Evolutionary conservation across 2,329 filamentous ascomycete species (phyloP), one percentile per base, ranked within the genome.

Genomic region (Botrytis paeoniae): DNA sequence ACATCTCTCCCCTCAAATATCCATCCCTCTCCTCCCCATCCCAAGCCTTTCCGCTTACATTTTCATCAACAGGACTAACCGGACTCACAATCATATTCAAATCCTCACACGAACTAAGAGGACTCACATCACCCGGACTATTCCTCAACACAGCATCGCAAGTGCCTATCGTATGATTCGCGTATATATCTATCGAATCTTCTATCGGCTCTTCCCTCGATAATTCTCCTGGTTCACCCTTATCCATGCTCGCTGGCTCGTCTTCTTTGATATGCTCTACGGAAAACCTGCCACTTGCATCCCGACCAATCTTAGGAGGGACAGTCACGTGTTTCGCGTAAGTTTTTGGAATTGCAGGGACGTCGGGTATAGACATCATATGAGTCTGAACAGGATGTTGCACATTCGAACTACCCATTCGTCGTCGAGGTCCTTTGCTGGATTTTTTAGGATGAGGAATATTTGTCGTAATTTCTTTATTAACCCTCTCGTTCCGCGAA

Each of bases 221-320:
- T 35, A 60, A 3, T 48, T 37, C 8, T 32, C 12, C 48, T 3
- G 1, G 3, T n/a, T 20, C 25, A 7, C 18, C 4, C 29, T 25
- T 20, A 32, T 41, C 37, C 18, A 20, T 6, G 10, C 20, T 32
- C 14, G 7, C n/a, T 5, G 10, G 5, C 39, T 64, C 18, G 32
- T 18, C 65, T n/a, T 41, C 1, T 6, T 25, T 48, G 29, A 69
- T 69, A 41, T 57, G 1, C 10, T 69, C 65, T 4, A 57, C 18
- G 10, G n/a, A 69, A 57, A 69, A 69, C 18, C 35, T 32, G 5
- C 65, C 65, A 25, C 5, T 57, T 8, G 25, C 65, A 57, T 57
- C 65, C n/a, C 65, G 32, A 57, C 48, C 35, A 10, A 69, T 57
- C n/a, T 32, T 69, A 9, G 37, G 65, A 69, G 41, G 48, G 43